These are phyloP conservation scores for Triticum timopheevii DNA, from an alignment of 176 grass and related monocot genomes.

Conservation along the genomic window DNA sequence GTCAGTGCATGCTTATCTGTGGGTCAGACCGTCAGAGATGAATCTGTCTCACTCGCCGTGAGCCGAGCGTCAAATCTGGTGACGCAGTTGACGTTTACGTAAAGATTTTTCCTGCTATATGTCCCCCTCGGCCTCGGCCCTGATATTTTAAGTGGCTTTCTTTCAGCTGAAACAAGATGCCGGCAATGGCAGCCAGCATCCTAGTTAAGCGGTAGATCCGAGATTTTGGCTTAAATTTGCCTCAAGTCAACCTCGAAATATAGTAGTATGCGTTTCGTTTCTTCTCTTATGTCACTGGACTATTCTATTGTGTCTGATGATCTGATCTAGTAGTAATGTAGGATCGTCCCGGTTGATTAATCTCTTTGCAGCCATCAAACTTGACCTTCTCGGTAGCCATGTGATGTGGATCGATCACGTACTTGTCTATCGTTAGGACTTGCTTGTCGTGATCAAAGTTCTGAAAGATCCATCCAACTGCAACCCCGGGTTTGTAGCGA, in stretches of 20 bases:
- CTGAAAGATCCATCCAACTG: neutral
- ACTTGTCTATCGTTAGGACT: neutral
- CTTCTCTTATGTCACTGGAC: too few species aligned
- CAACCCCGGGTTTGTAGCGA: neutral
- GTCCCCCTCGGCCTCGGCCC: too few species aligned
- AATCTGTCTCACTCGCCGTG: neutral
- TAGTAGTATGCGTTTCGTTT: neutral
- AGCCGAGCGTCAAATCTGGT: neutral
- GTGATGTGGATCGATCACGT: neutral
- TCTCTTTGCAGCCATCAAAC: neutral
- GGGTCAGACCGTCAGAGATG: too few species aligned
- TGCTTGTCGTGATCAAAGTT: neutral
- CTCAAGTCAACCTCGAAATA: neutral
- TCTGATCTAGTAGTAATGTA: neutral
- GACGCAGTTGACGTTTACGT: neutral
- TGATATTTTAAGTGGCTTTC: neutral
- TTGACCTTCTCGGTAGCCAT: neutral
- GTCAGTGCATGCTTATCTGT: conserved; percentile 25
- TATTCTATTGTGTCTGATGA: too few species aligned
- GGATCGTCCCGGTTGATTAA: neutral
- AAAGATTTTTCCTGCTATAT: neutral
- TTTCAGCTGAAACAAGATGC: neutral
- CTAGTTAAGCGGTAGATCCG: neutral
- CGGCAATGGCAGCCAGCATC: neutral
- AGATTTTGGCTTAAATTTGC: neutral